Conservation (phyloP, 1,139 yeast species). For the Yamadazyma mexicana region DNA sequence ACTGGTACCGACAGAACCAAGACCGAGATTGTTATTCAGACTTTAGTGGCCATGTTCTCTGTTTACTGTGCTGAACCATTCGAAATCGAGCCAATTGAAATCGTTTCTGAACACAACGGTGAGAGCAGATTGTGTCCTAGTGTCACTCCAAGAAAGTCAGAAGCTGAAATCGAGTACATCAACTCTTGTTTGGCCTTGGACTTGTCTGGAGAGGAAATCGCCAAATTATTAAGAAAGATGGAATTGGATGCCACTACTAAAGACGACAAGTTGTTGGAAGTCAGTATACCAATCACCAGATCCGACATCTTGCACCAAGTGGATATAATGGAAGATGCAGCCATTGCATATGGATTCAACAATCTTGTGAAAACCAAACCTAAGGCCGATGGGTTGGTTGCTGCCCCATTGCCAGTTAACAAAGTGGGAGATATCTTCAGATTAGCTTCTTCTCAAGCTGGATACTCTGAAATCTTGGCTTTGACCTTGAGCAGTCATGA, state of each 20-base stretch:
- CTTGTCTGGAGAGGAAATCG: slow-evolving; percentile 66
- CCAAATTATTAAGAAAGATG: slow-evolving; percentile 74
- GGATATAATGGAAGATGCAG: slow-evolving; percentile 98
- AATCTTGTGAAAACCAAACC: slow-evolving; percentile 83
- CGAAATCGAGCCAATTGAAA: slow-evolving; percentile 84
- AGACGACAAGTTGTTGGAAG: slow-evolving; percentile 59
- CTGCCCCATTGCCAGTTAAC: slow-evolving; percentile 87
- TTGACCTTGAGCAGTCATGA: slow-evolving; percentile 94
- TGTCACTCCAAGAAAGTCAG: slow-evolving; percentile 62
- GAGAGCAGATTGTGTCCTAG: slow-evolving; percentile 79
- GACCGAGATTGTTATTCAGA: slow-evolving; percentile 87
- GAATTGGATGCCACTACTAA: slow-evolving; percentile 64
- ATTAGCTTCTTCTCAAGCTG: slow-evolving; percentile 88
- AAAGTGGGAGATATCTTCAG: slow-evolving; percentile 89
- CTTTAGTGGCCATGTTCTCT: slow-evolving; percentile 93
- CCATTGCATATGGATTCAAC: slow-evolving; percentile 93
- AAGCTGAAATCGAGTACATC: slow-evolving; percentile 81
- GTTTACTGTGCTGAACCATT: slow-evolving; percentile 77
- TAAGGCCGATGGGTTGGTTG: slow-evolving; percentile 74
- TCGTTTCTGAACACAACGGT: slow-evolving; percentile 80
- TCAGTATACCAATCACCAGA: slow-evolving; percentile 86
- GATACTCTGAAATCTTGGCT: slow-evolving; percentile 96
- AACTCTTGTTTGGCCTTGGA: slow-evolving; percentile 88
- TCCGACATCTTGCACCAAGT: slow-evolving; percentile 96
- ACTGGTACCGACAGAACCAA: slow-evolving; percentile 96